Evolutionary conservation across 495 filamentous ascomycete species (phyloP), one percentile per base, ranked within the genome.

Genomic region (Xylaria scruposa): DNA sequence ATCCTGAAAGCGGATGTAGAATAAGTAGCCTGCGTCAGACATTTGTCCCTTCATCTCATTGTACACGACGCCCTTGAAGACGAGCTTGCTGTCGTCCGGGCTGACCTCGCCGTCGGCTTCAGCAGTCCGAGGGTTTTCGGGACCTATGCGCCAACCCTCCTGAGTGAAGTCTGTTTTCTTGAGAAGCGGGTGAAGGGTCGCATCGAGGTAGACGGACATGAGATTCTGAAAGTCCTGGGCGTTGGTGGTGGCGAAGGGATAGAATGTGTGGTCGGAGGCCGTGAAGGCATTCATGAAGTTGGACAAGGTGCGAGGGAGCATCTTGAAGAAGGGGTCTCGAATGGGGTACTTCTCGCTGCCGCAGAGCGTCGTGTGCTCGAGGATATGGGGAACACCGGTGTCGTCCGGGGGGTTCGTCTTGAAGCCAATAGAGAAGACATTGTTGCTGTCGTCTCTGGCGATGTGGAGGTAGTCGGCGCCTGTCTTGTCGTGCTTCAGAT

Each of bases 201-300:
- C 94, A 80, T 99, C 96, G 21, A 99, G 88, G 79, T 99, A 99
- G 5, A 99, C 97, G 21, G 94, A 97, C 85, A 98, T 90, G 33
- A 99, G 88, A 76, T 99, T 99, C 75, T 92, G 91, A 81, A 95
- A 99, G 76, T 99, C 96, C 78, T 97, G 93, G 44, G 88, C 83
- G 75, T 99, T 99, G n/a, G 96, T 99, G 9, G 96, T 99, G 70
- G 96, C 94, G 78, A 99, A 99, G 2, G 96, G 96, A 79, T 99
- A 99, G 53, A 91, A 94, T n/a, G 96, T 99, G 78, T 99, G 94
- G 78, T 99, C 96, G 26, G 93, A 91, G 42, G 94, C 93, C 46
- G 96, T 99, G 76, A 98, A 97, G 56, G 96, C 96, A 78, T 99
- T 99, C 96, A 99, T 99, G 78, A 97, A 98, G 80, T 98, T 99